Conservation (phyloP, 2,329 filamentous ascomycete genomes). For the Cladosporium cucumerinum region DNA sequence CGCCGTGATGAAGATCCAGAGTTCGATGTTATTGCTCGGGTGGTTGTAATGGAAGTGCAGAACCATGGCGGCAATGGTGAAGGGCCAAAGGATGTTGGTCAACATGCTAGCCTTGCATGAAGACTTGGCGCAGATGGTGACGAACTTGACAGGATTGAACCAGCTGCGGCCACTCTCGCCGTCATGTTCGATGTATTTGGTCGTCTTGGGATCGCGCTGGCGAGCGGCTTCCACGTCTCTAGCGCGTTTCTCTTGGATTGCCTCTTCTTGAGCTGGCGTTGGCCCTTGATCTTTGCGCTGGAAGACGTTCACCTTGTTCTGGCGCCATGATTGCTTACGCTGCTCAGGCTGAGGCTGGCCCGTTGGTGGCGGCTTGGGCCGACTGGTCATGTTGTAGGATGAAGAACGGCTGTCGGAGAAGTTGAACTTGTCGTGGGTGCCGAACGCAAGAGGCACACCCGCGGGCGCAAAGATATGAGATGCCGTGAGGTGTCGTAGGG, state of each 20-base stretch:
- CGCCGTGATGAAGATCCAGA: constrained; percentile 47
- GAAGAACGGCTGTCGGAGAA: neutral
- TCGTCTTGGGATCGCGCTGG: neutral
- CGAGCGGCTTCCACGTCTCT: constrained; percentile 5
- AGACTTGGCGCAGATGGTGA: constrained; percentile 43
- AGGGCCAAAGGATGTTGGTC: constrained; percentile 50
- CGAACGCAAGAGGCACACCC: neutral
- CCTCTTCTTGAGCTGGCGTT: neutral
- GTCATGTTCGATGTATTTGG: constrained; percentile 41
- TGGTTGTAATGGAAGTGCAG: constrained; percentile 44
- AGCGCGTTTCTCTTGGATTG: neutral
- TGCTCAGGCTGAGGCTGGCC: neutral
- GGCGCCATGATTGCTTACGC: constrained; percentile 5
- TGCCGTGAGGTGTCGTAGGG: neutral
- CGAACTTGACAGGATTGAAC: constrained; percentile 44
- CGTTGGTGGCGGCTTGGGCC: neutral
- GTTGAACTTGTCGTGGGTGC: neutral
- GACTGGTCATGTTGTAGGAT: constrained; percentile 9
- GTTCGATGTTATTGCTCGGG: constrained; percentile 26
- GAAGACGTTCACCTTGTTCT: constrained; percentile 6
- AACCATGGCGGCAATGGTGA: constrained; percentile 47
- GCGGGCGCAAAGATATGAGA: neutral
- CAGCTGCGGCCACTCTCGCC: constrained; percentile 48
- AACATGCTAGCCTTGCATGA: constrained; percentile 46
- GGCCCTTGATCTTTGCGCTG: constrained; percentile 11